phyloP scores from a whole-genome alignment of 306 rosid species.

The Alnus glutinosa region DNA sequence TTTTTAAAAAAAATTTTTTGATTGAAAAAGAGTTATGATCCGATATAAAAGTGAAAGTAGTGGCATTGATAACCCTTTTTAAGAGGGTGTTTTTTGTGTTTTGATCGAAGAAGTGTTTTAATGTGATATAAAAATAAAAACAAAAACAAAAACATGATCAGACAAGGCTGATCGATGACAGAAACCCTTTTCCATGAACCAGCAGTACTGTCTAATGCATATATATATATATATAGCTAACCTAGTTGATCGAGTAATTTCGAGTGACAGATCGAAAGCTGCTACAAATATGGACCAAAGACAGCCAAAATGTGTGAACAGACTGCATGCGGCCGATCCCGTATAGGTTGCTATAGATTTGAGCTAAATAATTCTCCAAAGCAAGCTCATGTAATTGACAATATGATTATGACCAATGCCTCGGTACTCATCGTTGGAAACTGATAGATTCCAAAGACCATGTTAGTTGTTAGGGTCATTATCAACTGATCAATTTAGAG shows the following conservation, averaged over 20 bases:
- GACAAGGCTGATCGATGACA: neutral
- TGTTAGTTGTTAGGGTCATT: conserved; percentile 15
- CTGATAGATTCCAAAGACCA: neutral
- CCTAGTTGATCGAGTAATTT: conserved; percentile 26
- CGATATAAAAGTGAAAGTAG: too few species aligned
- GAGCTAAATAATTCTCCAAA: neutral
- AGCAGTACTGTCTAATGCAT: neutral
- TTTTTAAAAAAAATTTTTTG: too few species aligned
- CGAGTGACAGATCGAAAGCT: conserved; percentile 30
- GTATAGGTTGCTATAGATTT: too few species aligned
- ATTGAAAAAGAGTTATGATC: too few species aligned
- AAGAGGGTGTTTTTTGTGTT: too few species aligned
- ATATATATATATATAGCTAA: neutral
- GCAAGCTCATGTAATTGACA: neutral
- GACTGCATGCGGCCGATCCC: too few species aligned
- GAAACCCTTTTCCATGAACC: neutral
- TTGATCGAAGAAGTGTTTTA: too few species aligned
- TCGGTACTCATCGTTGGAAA: neutral
- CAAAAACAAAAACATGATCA: too few species aligned
- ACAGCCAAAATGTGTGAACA: conserved; percentile 21
- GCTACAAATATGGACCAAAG: conserved; percentile 38
- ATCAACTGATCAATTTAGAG: neutral
- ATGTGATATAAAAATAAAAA: too few species aligned
- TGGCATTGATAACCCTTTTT: too few species aligned
- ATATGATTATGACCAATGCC: neutral